These are phyloP conservation scores for Puccinia novopanici DNA, from an alignment of 1,284 basidiomycete genomes.

Conservation along the genomic window DNA sequence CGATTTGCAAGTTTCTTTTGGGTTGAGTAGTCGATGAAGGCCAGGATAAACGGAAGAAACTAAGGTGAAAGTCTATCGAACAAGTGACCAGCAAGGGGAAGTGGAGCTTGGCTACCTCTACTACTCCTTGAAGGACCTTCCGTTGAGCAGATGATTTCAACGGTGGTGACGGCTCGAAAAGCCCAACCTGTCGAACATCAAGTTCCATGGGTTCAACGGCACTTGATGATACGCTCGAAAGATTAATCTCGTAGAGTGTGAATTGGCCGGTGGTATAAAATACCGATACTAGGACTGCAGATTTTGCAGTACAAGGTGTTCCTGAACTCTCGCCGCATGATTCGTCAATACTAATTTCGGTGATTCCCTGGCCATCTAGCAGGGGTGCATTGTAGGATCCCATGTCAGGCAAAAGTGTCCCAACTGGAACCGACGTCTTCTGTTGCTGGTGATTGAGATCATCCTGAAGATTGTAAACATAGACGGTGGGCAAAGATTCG, in stretches of 20 bases:
- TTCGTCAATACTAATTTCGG: slow-evolving; percentile 44
- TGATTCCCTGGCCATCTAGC: slow-evolving; percentile 8
- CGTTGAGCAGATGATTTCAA: not conserved
- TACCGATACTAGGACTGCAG: slow-evolving; percentile 8
- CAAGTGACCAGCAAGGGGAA: slow-evolving; percentile 41
- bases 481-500: slow-evolving; percentile 2
- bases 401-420: not conserved
- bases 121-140: slow-evolving; percentile 4
- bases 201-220: not conserved
- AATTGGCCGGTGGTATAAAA: slow-evolving; percentile 37
- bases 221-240: not conserved
- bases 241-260: slow-evolving; percentile 12
- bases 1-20: not conserved
- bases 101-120: slow-evolving; percentile 25
- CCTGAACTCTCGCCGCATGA: not conserved
- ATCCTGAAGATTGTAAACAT: slow-evolving; percentile 36
- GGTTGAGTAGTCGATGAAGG: not conserved
- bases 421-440: slow-evolving; percentile 8
- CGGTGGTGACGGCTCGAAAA: not conserved
- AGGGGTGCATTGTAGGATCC: not conserved
- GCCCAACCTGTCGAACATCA: slow-evolving; percentile 23
- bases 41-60: slow-evolving; percentile 21
- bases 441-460: not conserved
- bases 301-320: not conserved
- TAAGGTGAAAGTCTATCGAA: slow-evolving; percentile 30